phyloP scores from a whole-genome alignment of 139 green algal species.

The Tetradesmus obliquus region DNA sequence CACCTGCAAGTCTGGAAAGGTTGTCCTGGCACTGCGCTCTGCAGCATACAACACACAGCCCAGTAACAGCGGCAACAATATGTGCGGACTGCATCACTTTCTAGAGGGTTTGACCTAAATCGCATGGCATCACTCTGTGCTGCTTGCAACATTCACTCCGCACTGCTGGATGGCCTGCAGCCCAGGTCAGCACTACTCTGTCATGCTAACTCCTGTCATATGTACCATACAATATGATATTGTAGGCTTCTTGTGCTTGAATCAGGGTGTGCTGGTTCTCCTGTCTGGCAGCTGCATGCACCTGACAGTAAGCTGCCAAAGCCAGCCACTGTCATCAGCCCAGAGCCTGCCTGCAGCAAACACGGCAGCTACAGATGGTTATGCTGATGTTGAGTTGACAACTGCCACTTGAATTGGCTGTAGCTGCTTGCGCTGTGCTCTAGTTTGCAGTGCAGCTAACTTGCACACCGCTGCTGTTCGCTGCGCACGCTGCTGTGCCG shows the following conservation, averaged over 20 bases:
- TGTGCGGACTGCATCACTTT: too few species aligned
- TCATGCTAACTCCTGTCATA: too few species aligned
- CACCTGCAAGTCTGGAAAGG: slow-evolving; percentile 82
- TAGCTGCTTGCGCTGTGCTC: neutral
- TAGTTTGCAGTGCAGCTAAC: neutral
- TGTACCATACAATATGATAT: too few species aligned
- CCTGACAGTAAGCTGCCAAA: slow-evolving; percentile 84
- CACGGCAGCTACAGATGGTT: neutral
- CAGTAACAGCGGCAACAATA: neutral
- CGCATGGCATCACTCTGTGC: too few species aligned
- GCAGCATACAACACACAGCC: neutral
- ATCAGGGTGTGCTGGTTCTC: neutral
- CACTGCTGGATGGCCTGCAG: too few species aligned
- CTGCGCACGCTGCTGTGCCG: neutral
- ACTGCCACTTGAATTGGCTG: neutral
- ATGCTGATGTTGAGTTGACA: neutral
- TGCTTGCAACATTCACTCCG: too few species aligned
- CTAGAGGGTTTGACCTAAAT: too few species aligned
- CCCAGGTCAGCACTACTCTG: too few species aligned
- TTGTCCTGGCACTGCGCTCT: slow-evolving; percentile 73
- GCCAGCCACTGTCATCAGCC: slow-evolving; percentile 78
- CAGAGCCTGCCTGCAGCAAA: slow-evolving; percentile 52
- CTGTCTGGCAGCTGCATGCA: neutral
- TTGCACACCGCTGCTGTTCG: neutral
- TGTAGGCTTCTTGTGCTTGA: too few species aligned